Evolutionary conservation across 306 rosid genomes (phyloP), one percentile per base, ranked within the genome.

Genomic region (Albizia julibrissin): DNA sequence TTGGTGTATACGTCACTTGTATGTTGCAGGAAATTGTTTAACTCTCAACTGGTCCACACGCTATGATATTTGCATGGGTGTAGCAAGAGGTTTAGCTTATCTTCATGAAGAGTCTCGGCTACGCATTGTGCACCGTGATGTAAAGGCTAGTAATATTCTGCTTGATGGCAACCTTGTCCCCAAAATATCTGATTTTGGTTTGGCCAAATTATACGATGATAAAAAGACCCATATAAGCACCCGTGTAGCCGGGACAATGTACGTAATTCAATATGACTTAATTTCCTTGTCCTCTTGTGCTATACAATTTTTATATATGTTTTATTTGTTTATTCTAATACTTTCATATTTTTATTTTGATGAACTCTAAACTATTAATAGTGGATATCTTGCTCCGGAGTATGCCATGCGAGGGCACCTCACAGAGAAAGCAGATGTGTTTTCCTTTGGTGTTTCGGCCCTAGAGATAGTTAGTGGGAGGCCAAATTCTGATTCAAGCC

Each of bases 371-470:
- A 47, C 8, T 68, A 15, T 68, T 4, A 16, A 24, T 77, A 94
- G 97, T 69, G 98, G 94, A 52, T 94, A 92, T 87, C 94, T 92
- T 87, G 97, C 93, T 76, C 98, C 97, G 24, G 93, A 92, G 72
- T 92, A 90, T 69, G 97, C 98, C 78, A 88, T 94, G 97, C 90
- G 91, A 21, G 97, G 98, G 68, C 95, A 88, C 87, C 91, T 92
- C 13, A 94, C 95, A 0, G 97, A 91, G 87, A 95, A 95, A 85
- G 95, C 91, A 0, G 94, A 93, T 70, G 94, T 93, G 34, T 95
- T 93, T 87, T 91, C 97, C 50, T 92, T 94, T 77, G 97, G 98
- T 3, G 94, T 94, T 75, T 90, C 91, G 81, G 97, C 91, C 84
- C 85, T 91, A 4, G 98, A 92, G 79, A 75, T 89, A 46, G 87